Base-by-base conservation (phyloP, 1,284 basidiomycete species). In the Chalciporus piperatoides region DNA sequence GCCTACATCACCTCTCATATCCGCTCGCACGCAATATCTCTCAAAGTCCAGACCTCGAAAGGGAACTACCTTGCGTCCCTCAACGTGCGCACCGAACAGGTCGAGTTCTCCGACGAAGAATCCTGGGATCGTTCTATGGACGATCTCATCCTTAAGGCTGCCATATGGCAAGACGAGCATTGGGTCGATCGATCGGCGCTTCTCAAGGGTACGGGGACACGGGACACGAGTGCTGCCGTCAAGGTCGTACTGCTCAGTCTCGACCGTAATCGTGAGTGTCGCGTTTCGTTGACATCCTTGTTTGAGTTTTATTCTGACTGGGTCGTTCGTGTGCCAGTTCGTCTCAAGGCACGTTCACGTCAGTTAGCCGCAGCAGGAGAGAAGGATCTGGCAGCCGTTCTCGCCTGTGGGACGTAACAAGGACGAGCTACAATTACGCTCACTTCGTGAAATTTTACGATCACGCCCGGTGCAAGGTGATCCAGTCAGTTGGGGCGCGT, bases 31-130 rank as follows among this genome's bases (percentile, higher is more conserved):
- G 70, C 84, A 1, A 73, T 76, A 4, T 87, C 84, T 14, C 81
- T 98, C 69, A 97, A 98, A 71, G 86, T 98, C 9, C 93, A 95
- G 69, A 99, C 97, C 0, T 90, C 88, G 12, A 86, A 87, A 53
- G 96, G 96, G 58, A 99, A 98, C 67, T 98, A 97, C 67, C 77
- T 99, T 2, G 77, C 80, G 2, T 89, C 88, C 44, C 77, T 99
- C 30, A 85, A 73, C 57, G 83, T 98, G 36, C 83, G 94, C 11
- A 86, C 81, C 2, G 96, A 99, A 68, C 80, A 90, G 53, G 81
- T 96, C 55, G 86, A 92, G 55, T 92, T 94, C 59, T 67, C 75
- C 17, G 71, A 73, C 46, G 70, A 70, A 33, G 73, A 69, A 28
- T 74, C 77, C 1, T 76, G 75, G 68, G 89, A 90, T 43, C 77